A percentile compares a stretch with the other conserved stretches of the same genome.
Conservation (phyloP, 306 rosid genomes). For the Echinosophora koreensis region DNA sequence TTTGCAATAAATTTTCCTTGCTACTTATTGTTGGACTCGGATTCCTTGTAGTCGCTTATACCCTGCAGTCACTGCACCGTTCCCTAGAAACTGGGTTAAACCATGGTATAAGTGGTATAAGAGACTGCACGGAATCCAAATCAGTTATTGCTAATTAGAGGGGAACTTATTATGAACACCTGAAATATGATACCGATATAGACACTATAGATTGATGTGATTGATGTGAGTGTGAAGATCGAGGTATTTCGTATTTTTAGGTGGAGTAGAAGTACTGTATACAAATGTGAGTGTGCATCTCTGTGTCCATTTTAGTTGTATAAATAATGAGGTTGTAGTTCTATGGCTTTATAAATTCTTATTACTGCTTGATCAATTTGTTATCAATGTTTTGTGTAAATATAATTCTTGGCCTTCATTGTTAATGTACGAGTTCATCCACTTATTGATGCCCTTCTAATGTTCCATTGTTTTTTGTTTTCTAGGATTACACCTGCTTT, state of each 20-base stretch:
- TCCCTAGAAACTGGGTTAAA: too few relatives aligned
- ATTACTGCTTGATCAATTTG: conserved; percentile 11
- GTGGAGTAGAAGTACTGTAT: neutral
- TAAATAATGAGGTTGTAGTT: neutral
- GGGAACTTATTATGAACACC: too few relatives aligned
- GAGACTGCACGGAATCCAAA: too few relatives aligned
- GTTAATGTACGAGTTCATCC: conserved; percentile 10
- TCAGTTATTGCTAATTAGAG: neutral
- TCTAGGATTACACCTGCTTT: conserved; percentile 47
- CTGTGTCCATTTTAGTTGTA: too few relatives aligned
- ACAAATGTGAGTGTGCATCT: too few relatives aligned
- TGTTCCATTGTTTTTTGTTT: conserved; percentile 30
- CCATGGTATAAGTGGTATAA: too few relatives aligned
- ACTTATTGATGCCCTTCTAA: conserved; percentile 30
- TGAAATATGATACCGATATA: neutral
- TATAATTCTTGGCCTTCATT: conserved; percentile 4
- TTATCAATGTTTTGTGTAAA: conserved; percentile 25
- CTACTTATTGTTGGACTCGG: neutral
- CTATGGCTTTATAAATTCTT: neutral
- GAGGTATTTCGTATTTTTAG: neutral
- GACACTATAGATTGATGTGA: neutral
- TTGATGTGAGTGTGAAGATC: neutral
- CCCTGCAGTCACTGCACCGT: too few relatives aligned
- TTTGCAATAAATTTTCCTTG: conserved; percentile 8
- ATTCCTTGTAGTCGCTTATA: too few relatives aligned